A percentile compares a stretch with the other conserved stretches of the same genome.
These are phyloP conservation scores for Eucalyptus polyanthemos DNA, from an alignment of 345 rosid genomes.

Conservation along the genomic window DNA sequence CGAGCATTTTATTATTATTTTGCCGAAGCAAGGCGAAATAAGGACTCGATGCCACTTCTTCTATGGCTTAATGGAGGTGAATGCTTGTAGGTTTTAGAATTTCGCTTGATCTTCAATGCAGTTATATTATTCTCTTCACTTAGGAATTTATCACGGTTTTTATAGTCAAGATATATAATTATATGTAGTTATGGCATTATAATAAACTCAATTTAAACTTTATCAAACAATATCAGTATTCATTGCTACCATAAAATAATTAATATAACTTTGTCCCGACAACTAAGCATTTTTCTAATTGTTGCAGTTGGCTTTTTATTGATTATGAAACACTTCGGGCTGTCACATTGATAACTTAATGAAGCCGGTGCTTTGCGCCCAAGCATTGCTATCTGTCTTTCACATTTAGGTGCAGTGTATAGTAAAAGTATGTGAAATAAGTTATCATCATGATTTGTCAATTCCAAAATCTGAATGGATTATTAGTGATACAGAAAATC, in stretches of 20 bases:
- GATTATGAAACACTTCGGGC: not conserved
- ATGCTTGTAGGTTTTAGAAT: not conserved
- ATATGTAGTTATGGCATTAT: not conserved
- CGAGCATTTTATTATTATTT: slow-evolving; percentile 61
- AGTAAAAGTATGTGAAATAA: not conserved
- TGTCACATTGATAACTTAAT: not conserved
- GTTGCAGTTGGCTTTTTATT: not conserved
- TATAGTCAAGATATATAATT: not conserved
- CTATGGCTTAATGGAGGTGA: slow-evolving; percentile 87
- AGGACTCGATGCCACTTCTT: slow-evolving; percentile 51
- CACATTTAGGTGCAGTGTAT: not conserved
- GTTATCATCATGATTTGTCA: not conserved
- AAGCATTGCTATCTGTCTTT: not conserved
- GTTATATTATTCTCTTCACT: not conserved
- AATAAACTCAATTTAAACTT: not conserved
- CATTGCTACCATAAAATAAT: not conserved
- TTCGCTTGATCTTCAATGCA: not conserved
- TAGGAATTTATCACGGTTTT: not conserved
- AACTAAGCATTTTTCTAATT: not conserved
- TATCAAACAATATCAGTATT: not conserved
- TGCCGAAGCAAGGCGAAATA: slow-evolving; percentile 27
- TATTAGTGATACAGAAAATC: not conserved
- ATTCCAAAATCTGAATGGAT: not conserved
- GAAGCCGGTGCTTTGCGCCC: not conserved
- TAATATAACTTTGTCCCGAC: not conserved